Evolutionary conservation across 768 basidiomycete genomes (phyloP).

Genomic region (Tylopilus plumbeoviolaceoides): DNA sequence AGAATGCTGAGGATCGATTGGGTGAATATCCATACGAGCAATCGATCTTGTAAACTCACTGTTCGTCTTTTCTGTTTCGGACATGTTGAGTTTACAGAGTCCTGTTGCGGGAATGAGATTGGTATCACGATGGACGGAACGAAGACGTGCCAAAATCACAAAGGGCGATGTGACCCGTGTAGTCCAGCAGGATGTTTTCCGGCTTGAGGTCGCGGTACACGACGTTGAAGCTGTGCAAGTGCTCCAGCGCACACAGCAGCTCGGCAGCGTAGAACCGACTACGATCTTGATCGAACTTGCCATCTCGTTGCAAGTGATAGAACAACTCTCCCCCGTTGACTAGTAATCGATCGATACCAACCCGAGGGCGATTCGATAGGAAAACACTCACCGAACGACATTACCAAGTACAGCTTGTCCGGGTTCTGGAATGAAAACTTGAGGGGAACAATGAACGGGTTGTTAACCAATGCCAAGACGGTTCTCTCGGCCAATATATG

Average conservation of each 20-base stretch:
- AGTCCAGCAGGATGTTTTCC: conserved; percentile 96
- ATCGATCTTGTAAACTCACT: conserved; percentile 42
- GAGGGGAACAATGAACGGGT: conserved; percentile 97
- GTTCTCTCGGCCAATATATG: conserved; percentile 97
- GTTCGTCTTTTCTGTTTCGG: conserved; percentile 95
- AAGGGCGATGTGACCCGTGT: conserved; percentile 95
- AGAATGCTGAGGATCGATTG: conserved; percentile 63
- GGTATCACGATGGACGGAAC: neutral
- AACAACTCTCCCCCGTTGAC: conserved; percentile 98
- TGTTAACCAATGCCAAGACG: conserved; percentile 94
- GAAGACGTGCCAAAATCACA: conserved; percentile 80
- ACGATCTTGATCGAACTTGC: conserved; percentile 90
- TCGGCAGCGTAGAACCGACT: conserved; percentile 99
- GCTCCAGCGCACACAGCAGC: conserved; percentile 89
- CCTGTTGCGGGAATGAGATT: conserved; percentile 34
- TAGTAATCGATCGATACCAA: conserved; percentile 24
- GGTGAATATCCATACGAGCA: conserved; percentile 1
- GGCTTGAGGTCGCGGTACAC: conserved; percentile 98
- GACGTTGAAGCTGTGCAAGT: conserved; percentile 96
- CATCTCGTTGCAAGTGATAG: conserved; percentile 95
- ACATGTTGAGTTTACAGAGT: conserved; percentile 96
- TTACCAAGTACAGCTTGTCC: conserved; percentile 94
- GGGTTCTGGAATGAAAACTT: conserved; percentile 99
- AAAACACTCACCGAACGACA: conserved; percentile 77
- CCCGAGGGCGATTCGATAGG: neutral